Conservation (phyloP, 2,329 filamentous ascomycete species). For the Aspergillus melleus region DNA sequence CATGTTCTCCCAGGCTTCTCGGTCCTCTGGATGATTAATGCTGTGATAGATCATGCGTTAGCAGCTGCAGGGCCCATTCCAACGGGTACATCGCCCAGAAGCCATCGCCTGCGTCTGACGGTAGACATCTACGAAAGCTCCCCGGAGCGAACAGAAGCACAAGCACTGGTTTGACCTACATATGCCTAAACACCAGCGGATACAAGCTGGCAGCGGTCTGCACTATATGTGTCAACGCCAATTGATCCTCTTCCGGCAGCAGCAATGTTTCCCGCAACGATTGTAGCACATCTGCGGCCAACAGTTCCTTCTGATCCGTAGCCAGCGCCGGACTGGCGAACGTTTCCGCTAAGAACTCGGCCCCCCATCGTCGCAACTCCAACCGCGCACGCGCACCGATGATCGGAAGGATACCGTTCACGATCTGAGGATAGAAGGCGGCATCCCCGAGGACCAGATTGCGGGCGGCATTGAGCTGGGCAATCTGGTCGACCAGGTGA, state of each 20-base stretch:
- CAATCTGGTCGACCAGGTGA: conserved; percentile 72
- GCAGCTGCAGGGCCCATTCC: conserved; percentile 12
- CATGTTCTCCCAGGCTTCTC: conserved; percentile 83
- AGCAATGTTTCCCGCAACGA: conserved; percentile 71
- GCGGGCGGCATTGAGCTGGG: conserved; percentile 85
- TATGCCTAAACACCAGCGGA: conserved; percentile 86
- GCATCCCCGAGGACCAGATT: conserved; percentile 85
- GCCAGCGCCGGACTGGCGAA: conserved; percentile 88
- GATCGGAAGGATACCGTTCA: conserved; percentile 90
- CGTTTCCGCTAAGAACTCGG: conserved; percentile 92
- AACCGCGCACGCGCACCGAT: conserved; percentile 72
- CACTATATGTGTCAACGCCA: conserved; percentile 81
- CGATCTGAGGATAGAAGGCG: conserved; percentile 85
- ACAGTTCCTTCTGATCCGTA: conserved; percentile 73
- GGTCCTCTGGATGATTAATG: conserved; percentile 82
- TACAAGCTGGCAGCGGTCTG: conserved; percentile 92
- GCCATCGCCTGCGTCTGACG: background rate
- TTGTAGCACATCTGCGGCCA: conserved; percentile 75
- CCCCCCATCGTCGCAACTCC: conserved; percentile 90
- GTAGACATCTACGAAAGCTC: conserved; percentile 21
- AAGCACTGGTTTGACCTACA: conserved; percentile 64
- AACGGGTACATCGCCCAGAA: background rate
- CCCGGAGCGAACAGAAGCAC: conserved; percentile 21
- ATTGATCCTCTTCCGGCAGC: conserved; percentile 70
- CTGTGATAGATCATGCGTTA: conserved; percentile 52